These are phyloP conservation scores for Cardamine chenopodiifolia DNA, from an alignment of 345 rosid species.

Conservation along the genomic window DNA sequence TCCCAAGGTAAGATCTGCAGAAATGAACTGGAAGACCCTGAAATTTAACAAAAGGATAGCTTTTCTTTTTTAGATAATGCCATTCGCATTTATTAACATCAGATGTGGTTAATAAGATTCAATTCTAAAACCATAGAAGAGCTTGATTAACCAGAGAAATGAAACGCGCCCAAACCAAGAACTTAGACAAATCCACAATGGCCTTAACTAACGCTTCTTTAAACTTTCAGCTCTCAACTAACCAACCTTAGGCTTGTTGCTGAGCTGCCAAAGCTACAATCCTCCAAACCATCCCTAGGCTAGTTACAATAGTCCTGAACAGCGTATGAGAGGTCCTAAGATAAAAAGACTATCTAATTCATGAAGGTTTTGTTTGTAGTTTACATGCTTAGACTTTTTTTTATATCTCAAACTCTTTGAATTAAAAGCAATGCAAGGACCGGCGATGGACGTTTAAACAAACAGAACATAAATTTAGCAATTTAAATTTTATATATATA, in stretches of 20 bases:
- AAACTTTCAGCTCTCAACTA: neutral
- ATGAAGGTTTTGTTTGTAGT: no score
- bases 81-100: conserved; percentile 4
- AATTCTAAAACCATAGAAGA: neutral
- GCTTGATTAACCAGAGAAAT: neutral
- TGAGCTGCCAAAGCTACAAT: no score
- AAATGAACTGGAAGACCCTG: conserved; percentile 86
- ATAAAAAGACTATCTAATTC: no score
- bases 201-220: neutral
- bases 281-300: no score
- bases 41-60: neutral
- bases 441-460: neutral
- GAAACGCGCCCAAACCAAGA: neutral
- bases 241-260: neutral
- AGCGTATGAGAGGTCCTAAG: no score
- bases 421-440: no score
- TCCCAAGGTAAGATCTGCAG: conserved; percentile 61
- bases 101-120: neutral
- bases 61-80: neutral
- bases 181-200: neutral
- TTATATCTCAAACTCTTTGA: no score
- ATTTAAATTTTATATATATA: neutral
- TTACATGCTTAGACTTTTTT: no score
- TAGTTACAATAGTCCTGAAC: no score
- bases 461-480: neutral